Evolutionary conservation across 768 basidiomycete species (phyloP), one percentile per base, ranked within the genome.

Genomic region (Boletus tomentosulus): DNA sequence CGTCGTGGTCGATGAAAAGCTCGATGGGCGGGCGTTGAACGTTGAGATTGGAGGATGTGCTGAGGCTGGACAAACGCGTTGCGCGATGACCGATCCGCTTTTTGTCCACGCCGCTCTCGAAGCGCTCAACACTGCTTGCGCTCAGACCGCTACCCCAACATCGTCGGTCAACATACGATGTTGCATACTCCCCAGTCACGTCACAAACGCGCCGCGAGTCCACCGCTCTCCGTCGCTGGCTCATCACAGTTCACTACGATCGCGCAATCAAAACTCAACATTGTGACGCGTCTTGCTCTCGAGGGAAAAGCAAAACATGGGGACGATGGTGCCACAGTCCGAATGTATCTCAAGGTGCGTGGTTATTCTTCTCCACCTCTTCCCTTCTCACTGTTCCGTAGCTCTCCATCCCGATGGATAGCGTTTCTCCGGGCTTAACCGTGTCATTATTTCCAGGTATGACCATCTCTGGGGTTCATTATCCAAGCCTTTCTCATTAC

Each of bases 331-430:
- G 86, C 81, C 34, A 73, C 80, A 16, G 79, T 91, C 48, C 84
- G 77, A 59, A 83, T 90, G 77, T 91, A 87, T 70, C 76, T 92
- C 59, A 91, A 87, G 76, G 89, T 87, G 41, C 16, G 55, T 44
- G 69, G 62, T 47, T 59, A 50, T 28, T 19, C 43, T 15, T 1
- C 44, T 28, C 16, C 2, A 6, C 34, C 1, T n/a, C 19, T 1
- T 31, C 24, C 11, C 22, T 48, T 50, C 46, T 60, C 6, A 63
- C 53, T 11, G n/a, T 27, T 7, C 5, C 30, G 13, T 13, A 87
- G 87, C 76, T 89, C 50, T 76, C 86, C 25, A 57, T 91, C 22
- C 86, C 87, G n/a, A 62, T 83, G 51, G 87, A 89, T 46, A 78
- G 67, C 48, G 72, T 85, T 8, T 76, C 75, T 22, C 84, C 87